These are phyloP conservation scores for Amylostereum areolatum DNA, from an alignment of 1,284 basidiomycete genomes.

Conservation along the genomic window DNA sequence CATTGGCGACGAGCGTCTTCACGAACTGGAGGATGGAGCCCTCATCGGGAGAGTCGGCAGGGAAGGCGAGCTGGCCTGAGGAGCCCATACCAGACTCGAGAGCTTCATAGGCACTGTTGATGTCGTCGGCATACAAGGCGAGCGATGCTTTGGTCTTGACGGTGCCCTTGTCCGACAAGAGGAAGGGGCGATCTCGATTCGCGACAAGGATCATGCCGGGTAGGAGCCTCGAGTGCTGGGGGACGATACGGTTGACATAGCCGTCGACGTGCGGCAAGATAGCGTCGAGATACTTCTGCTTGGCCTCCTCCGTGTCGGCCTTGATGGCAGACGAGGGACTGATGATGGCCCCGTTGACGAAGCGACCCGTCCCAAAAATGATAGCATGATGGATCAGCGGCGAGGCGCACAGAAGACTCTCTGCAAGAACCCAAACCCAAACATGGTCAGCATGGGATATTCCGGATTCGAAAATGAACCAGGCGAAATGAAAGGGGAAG, in stretches of 20 bases:
- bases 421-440: constrained; percentile 18
- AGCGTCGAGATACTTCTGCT: constrained; percentile 3
- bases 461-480: constrained; percentile 17
- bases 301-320: neutral
- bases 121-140: constrained; percentile 12
- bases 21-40: neutral
- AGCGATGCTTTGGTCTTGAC: constrained; percentile 11
- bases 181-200: constrained; percentile 12
- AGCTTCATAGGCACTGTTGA: constrained; percentile 12
- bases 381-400: constrained; percentile 8
- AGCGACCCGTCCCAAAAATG: constrained; percentile 13
- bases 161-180: constrained; percentile 15
- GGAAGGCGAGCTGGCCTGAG: neutral
- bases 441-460: constrained; percentile 16
- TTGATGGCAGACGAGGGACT: constrained; percentile 2
- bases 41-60: neutral
- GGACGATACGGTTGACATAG: constrained; percentile 14
- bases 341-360: constrained; percentile 13
- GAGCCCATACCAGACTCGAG: constrained; percentile 7
- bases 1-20: neutral
- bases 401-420: constrained; percentile 9
- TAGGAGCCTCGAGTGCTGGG: constrained; percentile 16
- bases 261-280: constrained; percentile 10
- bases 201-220: constrained; percentile 15
- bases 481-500: constrained; percentile 1